Evolutionary conservation across 148 eudicot species (phyloP).

Genomic region (Chenopodium album): DNA sequence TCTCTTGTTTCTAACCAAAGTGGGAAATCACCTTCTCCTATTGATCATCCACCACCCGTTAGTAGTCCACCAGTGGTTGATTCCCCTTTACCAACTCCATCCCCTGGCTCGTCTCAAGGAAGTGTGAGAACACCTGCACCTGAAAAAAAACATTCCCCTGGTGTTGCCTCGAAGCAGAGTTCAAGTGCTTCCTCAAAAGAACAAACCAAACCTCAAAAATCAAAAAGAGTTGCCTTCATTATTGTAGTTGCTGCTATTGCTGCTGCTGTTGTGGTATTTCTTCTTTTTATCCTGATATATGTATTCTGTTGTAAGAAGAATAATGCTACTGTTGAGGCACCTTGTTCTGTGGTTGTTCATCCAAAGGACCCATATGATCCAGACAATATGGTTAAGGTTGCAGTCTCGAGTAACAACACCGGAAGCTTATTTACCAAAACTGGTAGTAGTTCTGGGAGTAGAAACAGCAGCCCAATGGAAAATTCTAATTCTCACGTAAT

Average conservation of each 20-base stretch:
- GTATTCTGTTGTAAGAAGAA: slow-evolving; percentile 40
- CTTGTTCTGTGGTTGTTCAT: slow-evolving; percentile 45
- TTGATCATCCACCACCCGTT: slow-evolving; percentile 23
- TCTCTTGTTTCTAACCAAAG: slow-evolving; percentile 26
- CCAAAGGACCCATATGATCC: slow-evolving; percentile 51
- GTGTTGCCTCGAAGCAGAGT: slow-evolving; percentile 15
- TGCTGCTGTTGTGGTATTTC: slow-evolving; percentile 20
- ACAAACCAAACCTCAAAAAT: slow-evolving; percentile 6
- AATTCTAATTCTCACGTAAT: slow-evolving; percentile 36
- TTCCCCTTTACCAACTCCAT: slow-evolving; percentile 25
- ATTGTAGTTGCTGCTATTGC: slow-evolving; percentile 31
- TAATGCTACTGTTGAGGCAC: slow-evolving; percentile 22
- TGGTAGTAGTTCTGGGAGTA: slow-evolving; percentile 31
- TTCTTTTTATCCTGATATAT: slow-evolving; percentile 29
- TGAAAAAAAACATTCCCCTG: slow-evolving; percentile 17
- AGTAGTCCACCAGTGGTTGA: slow-evolving; percentile 21
- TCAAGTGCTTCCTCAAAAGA: slow-evolving; percentile 17
- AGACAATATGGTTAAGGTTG: slow-evolving; percentile 43
- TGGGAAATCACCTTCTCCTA: slow-evolving; percentile 25
- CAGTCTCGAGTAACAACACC: slow-evolving; percentile 36
- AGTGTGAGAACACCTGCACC: slow-evolving; percentile 22
- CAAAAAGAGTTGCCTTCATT: slow-evolving; percentile 21
- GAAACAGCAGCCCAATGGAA: slow-evolving; percentile 24
- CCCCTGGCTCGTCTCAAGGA: slow-evolving; percentile 26
- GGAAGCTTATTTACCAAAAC: slow-evolving; percentile 35